Percentiles rank a stretch among this genome's conserved stretches.
Evolutionary conservation across 768 basidiomycete species (phyloP).

Genomic region (Sarcodon sp.): DNA sequence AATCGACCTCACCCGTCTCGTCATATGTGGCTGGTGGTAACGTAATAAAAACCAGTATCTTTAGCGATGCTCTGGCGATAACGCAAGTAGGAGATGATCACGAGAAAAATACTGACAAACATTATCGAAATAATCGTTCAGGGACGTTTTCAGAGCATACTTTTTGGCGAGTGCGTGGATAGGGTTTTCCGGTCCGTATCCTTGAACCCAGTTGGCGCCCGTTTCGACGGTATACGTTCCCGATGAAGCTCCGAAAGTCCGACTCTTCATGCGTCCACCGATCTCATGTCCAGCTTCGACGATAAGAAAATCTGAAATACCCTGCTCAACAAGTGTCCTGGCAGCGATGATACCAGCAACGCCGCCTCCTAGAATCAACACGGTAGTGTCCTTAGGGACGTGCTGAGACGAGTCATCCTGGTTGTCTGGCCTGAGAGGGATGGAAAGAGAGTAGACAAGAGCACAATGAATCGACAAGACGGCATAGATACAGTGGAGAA

Average conservation of each 20-base stretch:
- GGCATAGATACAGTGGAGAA: too few relatives aligned
- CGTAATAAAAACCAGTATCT: not conserved
- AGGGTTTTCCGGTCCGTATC: conserved; percentile 33
- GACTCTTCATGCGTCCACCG: conserved; percentile 40
- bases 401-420: too few relatives aligned
- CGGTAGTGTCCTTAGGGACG: conserved; percentile 8
- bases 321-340: conserved; percentile 36
- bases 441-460: too few relatives aligned
- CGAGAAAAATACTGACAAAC: conserved; percentile 10
- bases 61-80: conserved; percentile 4
- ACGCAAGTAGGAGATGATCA: not conserved
- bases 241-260: conserved; percentile 23
- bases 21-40: conserved; percentile 33
- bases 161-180: conserved; percentile 40
- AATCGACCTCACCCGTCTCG: conserved; percentile 31
- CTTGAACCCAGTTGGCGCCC: conserved; percentile 23
- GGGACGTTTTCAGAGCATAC: conserved; percentile 28
- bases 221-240: not conserved
- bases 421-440: too few relatives aligned
- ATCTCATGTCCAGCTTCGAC: conserved; percentile 38
- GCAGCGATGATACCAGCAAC: conserved; percentile 53
- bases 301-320: conserved; percentile 42
- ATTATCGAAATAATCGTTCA: conserved; percentile 19
- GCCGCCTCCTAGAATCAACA: conserved; percentile 54
- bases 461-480: too few relatives aligned